Base-by-base conservation (phyloP, 208 protist genomes). In the Crithidia sp. region DNA sequence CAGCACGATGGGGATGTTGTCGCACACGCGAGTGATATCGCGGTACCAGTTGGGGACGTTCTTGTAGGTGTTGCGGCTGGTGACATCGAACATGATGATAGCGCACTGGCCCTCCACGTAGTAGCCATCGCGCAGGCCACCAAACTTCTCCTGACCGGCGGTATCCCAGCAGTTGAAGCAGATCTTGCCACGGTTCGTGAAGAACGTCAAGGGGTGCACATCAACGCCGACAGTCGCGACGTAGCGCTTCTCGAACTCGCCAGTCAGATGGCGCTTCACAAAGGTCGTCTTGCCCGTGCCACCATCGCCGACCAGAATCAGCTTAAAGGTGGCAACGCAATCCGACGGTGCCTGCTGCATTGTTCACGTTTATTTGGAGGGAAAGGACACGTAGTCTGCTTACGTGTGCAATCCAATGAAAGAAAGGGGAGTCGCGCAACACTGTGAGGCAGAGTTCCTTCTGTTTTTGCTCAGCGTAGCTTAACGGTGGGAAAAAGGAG, bases 51-150 rank as follows among this genome's bases (percentile, higher is more conserved):
- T 99, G 53, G 98, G 98, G 52, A 99, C 99, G 89, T 99, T 99
- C 90, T 99, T 99, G 97, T 99, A 99, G 43, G 99, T 99, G 43
- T 98, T 92, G 72, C 99, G 97, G 58, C 98, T 99, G 49, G 99
- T 99, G 40, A 99, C 99, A 80, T 99, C 99, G 79, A 99, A 99
- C 99, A 99, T 99, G 83, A 99, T 99, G 88, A 99, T 99, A 59
- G 99, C 99, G 77, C 97, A 99, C 82, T 99, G 95, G 49, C 98
- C 99, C 88, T 99, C 96, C 85, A 99, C 98, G 86, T 99, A 99
- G 90, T 99, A 99, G 54, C 99, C 99, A 84, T 99, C 99, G 79
- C 93, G 98, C 45, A 99, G 94, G 54, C 99, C 99, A 82, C 99
- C 99, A 72, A 99, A 99, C 89, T 99, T 99, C 90, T 99, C 98